Percentiles rank a stretch among this genome's conserved stretches.
phyloP scores from a whole-genome alignment of 2,329 filamentous ascomycete species.

The Penicillium sclerotigenum region DNA sequence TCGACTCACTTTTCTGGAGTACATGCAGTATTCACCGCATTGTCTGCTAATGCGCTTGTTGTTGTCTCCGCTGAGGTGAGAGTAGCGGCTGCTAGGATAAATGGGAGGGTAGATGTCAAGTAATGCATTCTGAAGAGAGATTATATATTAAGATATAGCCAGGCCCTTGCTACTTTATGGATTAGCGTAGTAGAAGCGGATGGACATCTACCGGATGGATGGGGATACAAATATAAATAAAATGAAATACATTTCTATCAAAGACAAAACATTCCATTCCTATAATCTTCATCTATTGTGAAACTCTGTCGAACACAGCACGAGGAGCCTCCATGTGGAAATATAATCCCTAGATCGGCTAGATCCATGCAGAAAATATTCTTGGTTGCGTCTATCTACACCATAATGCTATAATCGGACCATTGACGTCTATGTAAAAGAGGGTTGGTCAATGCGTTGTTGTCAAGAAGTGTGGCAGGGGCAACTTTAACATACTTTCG shows the following conservation, averaged over 20 bases:
- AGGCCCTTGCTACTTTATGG: too few species aligned
- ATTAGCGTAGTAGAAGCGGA: not conserved
- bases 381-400: not conserved
- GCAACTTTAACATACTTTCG: not conserved
- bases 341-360: not conserved
- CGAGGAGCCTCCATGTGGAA: not conserved
- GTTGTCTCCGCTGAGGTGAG: not conserved
- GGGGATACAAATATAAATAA: not conserved
- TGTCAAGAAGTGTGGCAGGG: not conserved
- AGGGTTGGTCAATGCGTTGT: not conserved
- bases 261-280: conserved; percentile 7
- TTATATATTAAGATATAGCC: too few species aligned
- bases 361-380: not conserved
- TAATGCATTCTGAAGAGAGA: not conserved
- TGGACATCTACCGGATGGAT: not conserved
- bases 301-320: not conserved
- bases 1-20: not conserved
- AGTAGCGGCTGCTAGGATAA: not conserved
- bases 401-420: not conserved
- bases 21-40: not conserved
- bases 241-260: not conserved
- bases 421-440: not conserved
- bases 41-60: not conserved
- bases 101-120: not conserved
- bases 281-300: not conserved